Base-by-base conservation (phyloP, 2,329 filamentous ascomycete species). In the Aspergillus sergii region DNA sequence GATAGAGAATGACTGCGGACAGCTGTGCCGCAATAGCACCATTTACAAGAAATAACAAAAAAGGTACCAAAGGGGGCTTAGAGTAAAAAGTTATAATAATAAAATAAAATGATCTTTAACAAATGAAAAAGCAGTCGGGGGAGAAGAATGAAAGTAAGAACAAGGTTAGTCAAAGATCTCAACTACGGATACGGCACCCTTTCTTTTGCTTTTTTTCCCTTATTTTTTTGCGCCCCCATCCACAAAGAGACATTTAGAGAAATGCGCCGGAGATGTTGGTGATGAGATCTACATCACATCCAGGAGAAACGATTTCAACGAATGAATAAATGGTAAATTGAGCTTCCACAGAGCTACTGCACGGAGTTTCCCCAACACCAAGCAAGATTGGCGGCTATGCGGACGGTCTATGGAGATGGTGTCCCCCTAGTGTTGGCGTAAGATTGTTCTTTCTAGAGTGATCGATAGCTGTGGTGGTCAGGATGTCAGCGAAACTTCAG, bases 321-420 rank as follows among this genome's bases (percentile, higher is more conserved):
- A 62, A 67, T 63, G 53, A 59, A 51, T 62, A 62, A 50, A 41
- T 43, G 30, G 59, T 58, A 65, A 64, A 61, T 58, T 50, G 63
- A 59, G 60, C 57, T n/a, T 60, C 57, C 34, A n/a, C 36, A 62
- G 56, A 61, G 59, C 62, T 60, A 65, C 67, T 68, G 55, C 66
- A 66, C 62, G 54, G 57, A 56, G 48, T 57, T 60, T 61, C 62
- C 60, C 67, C 72, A 72, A 71, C 71, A 71, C 59, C 57, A 59
- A 63, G 57, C 59, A 61, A 61, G 57, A 68, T 71, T 71, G 69
- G 70, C 68, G 70, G 69, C 67, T 68, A 70, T 68, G 71, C 69
- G 73, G 69, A 71, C 72, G 69, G 71, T 70, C 60, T 65, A 60
- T 57, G 58, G 65, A 65, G 63, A 62, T 64, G 61, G 65, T 60